These are phyloP conservation scores for Chenopodium formosanum DNA, from an alignment of 148 eudicot genomes.

Conservation along the genomic window DNA sequence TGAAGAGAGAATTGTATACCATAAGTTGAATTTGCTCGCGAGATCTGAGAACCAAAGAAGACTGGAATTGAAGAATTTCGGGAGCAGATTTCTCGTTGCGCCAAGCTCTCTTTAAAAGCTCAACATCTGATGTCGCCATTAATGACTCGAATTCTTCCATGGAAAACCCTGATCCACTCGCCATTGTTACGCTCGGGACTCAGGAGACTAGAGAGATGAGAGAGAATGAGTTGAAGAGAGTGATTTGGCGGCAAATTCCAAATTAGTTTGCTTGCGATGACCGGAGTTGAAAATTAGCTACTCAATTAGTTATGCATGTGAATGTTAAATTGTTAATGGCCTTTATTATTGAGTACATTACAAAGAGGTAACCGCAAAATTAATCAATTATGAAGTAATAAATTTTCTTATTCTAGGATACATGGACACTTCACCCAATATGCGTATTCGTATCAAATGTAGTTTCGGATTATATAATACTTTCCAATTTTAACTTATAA, in stretches of 20 bases:
- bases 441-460: no score
- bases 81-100: conserved; percentile 89
- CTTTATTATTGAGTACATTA: no score
- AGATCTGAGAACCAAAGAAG: conserved; percentile 56
- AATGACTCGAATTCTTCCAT: conserved; percentile 67
- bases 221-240: not conserved
- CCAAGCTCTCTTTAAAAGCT: conserved; percentile 82
- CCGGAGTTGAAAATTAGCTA: not conserved
- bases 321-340: no score
- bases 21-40: conserved; percentile 78
- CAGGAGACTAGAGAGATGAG: not conserved
- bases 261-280: not conserved
- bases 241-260: conserved; percentile 22
- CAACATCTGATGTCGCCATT: conserved; percentile 69
- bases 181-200: conserved; percentile 7
- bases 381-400: no score
- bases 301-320: no score
- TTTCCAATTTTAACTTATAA: no score
- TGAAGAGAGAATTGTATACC: conserved; percentile 35
- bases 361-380: no score
- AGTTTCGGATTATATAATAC: no score
- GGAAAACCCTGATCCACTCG: conserved; percentile 24
- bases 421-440: no score
- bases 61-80: conserved; percentile 59
- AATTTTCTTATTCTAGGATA: no score